phyloP scores from a whole-genome alignment of 805 yeast species.

The Jamesozyma piceae region DNA sequence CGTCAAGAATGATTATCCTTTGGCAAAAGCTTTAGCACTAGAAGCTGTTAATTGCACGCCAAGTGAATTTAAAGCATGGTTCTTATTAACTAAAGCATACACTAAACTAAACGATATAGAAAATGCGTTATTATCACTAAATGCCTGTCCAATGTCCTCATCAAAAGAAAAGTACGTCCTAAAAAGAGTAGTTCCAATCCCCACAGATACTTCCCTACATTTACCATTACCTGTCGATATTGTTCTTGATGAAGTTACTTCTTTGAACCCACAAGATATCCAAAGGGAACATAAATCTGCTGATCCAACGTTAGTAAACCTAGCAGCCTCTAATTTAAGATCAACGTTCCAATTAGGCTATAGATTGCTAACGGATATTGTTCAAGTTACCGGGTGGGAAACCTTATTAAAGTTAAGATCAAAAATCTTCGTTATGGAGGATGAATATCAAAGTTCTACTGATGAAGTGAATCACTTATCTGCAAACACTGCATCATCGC shows the following conservation, averaged over 20 bases:
- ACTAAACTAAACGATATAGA: slow-evolving; percentile 57
- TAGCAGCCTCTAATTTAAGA: slow-evolving; percentile 63
- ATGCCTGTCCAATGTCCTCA: slow-evolving; percentile 71
- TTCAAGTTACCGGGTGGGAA: slow-evolving; percentile 69
- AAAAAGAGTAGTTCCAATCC: slow-evolving; percentile 47
- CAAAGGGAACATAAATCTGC: slow-evolving; percentile 55
- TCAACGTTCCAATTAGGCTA: slow-evolving; percentile 51
- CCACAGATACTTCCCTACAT: slow-evolving; percentile 38
- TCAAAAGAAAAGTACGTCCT: slow-evolving; percentile 57
- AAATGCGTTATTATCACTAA: slow-evolving; percentile 60
- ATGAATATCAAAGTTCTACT: slow-evolving; percentile 37
- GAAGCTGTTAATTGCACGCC: slow-evolving; percentile 55
- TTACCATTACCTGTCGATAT: slow-evolving; percentile 72
- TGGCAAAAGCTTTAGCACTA: slow-evolving; percentile 24
- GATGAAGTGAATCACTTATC: slow-evolving; percentile 12
- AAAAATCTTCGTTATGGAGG: slow-evolving; percentile 59
- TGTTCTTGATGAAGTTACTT: slow-evolving; percentile 56
- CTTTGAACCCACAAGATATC: slow-evolving; percentile 56
- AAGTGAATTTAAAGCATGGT: slow-evolving; percentile 70
- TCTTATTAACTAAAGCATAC: slow-evolving; percentile 53
- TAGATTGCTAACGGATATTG: slow-evolving; percentile 53
- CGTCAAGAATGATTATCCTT: slow-evolving; percentile 18
- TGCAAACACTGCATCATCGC: slow-evolving; percentile 4
- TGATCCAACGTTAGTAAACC: slow-evolving; percentile 49
- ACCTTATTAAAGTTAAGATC: slow-evolving; percentile 48